Percentiles rank a stretch among this genome's conserved stretches.
Evolutionary conservation across 2,329 filamentous ascomycete genomes (phyloP).

Genomic region (Falciphora oryzae): DNA sequence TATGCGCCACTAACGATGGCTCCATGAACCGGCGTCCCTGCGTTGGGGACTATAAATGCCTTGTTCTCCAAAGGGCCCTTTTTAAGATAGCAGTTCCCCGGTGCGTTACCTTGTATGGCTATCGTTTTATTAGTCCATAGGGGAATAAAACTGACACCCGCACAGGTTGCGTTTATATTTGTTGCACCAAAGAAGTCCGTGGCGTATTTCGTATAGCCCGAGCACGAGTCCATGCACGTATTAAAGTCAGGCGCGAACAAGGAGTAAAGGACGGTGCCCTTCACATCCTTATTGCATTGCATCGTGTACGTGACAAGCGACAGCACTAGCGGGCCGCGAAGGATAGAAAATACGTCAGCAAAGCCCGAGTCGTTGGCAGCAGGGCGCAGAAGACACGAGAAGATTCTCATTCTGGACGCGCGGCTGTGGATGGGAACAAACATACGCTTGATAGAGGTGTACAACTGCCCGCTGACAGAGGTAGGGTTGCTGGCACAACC

Average conservation of each 20-base stretch:
- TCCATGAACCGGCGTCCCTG: slow-evolving; percentile 30
- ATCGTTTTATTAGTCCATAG: slow-evolving; percentile 33
- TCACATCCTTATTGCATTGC: slow-evolving; percentile 38
- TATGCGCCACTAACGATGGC: slow-evolving; percentile 21
- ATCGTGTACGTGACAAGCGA: slow-evolving; percentile 31
- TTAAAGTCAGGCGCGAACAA: slow-evolving; percentile 37
- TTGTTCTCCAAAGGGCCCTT: slow-evolving; percentile 28
- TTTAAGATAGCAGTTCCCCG: slow-evolving; percentile 42
- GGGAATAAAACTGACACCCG: slow-evolving; percentile 35
- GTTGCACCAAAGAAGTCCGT: slow-evolving; percentile 20
- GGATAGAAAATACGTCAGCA: neutral
- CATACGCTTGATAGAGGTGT: slow-evolving; percentile 33
- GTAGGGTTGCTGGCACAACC: slow-evolving; percentile 32
- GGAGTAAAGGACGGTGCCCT: slow-evolving; percentile 29
- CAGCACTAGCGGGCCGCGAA: slow-evolving; percentile 25
- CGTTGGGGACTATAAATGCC: slow-evolving; percentile 24
- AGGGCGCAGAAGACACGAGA: no score
- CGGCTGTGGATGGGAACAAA: neutral
- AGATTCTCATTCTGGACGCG: slow-evolving; percentile 11
- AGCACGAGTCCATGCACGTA: slow-evolving; percentile 43
- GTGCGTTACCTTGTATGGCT: slow-evolving; percentile 28
- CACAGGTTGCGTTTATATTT: slow-evolving; percentile 29
- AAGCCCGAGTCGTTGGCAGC: no score
- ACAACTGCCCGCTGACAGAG: slow-evolving; percentile 31
- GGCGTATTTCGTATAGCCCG: slow-evolving; percentile 30